Percentiles rank a stretch among this genome's conserved stretches.
Evolutionary conservation across 305 asterid genomes (phyloP).

Genomic region (Rubia balearica): DNA sequence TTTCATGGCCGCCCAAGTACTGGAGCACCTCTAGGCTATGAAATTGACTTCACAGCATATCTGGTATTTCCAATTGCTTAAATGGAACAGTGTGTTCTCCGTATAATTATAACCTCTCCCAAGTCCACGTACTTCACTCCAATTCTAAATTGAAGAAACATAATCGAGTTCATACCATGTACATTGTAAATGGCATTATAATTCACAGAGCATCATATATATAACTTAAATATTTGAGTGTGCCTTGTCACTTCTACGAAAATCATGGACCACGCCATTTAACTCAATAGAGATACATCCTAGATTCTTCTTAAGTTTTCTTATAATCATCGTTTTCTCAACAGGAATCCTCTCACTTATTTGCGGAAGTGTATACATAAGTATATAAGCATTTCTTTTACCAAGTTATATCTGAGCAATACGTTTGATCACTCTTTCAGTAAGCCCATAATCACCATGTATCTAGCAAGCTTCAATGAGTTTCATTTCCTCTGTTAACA

Average conservation of each 20-base stretch:
- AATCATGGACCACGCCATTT: conserved; percentile 27
- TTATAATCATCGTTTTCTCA: conserved; percentile 31
- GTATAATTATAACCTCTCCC: too few relatives aligned
- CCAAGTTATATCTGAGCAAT: conserved; percentile 23
- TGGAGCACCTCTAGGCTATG: too few relatives aligned
- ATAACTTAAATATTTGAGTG: conserved; percentile 28
- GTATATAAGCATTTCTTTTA: conserved; percentile 25
- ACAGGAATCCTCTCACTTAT: conserved; percentile 24
- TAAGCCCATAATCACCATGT: conserved; percentile 28
- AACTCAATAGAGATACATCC: conserved; percentile 40
- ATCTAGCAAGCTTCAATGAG: conserved; percentile 32
- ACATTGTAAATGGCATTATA: conserved; percentile 21
- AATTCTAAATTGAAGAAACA: not conserved
- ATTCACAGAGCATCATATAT: conserved; percentile 13
- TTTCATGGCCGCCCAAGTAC: too few relatives aligned
- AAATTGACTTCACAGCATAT: too few relatives aligned
- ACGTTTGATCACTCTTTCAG: conserved; percentile 26
- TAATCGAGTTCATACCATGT: conserved; percentile 1
- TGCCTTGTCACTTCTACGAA: conserved; percentile 27
- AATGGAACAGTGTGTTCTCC: not conserved
- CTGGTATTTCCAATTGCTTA: too few relatives aligned
- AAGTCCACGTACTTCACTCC: not conserved
- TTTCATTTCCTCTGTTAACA: conserved; percentile 25
- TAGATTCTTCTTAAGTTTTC: conserved; percentile 29
- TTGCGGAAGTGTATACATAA: conserved; percentile 35